These are phyloP conservation scores for Trichoderma atrobrunneum DNA, from an alignment of 2,329 filamentous ascomycete genomes.

Conservation along the genomic window DNA sequence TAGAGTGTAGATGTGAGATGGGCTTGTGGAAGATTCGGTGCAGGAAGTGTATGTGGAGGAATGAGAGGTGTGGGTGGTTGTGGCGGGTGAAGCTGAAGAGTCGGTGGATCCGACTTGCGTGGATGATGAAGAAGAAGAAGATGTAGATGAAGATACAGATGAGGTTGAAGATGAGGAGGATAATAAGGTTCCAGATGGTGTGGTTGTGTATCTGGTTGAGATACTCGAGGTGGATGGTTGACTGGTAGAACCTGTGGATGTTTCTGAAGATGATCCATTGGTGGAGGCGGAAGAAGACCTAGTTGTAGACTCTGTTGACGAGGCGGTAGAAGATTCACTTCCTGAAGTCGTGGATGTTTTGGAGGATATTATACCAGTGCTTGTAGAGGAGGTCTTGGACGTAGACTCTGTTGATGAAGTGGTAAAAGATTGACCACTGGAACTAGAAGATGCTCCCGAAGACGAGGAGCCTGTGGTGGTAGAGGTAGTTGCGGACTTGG, in stretches of 20 bases:
- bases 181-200: background rate
- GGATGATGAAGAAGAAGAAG: no score
- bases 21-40: background rate
- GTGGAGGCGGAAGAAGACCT: background rate
- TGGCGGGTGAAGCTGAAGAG: background rate
- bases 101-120: background rate
- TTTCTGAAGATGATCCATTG: background rate
- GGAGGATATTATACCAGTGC: background rate
- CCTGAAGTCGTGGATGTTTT: background rate
- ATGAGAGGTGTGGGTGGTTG: background rate
- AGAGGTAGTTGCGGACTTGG: background rate
- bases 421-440: background rate
- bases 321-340: background rate
- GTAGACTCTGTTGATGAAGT: background rate
- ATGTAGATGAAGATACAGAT: background rate
- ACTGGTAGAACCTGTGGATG: background rate
- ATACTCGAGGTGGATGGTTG: background rate
- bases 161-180: no score
- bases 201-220: background rate
- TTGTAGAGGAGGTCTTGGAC: background rate
- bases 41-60: background rate
- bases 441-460: background rate
- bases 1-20: background rate
- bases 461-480: background rate
- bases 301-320: background rate